phyloP scores from a whole-genome alignment of 441 rosid species.

The Adansonia gregorii region DNA sequence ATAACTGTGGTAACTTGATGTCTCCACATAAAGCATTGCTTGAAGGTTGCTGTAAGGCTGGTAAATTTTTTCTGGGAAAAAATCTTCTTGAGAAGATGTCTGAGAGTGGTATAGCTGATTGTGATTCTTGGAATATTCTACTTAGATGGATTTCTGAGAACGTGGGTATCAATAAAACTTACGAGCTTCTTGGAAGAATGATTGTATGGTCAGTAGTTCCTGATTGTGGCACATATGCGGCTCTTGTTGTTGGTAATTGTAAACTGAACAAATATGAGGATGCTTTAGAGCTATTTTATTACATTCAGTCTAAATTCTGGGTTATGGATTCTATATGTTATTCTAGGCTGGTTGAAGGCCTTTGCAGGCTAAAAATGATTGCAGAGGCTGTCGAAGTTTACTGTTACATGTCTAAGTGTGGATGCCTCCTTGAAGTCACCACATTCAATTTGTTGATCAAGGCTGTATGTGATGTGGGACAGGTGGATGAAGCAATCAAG shows the following conservation, averaged over 20 bases:
- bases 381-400: constrained; percentile 47
- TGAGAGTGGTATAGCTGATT: constrained; percentile 41
- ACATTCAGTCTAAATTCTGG: constrained; percentile 35
- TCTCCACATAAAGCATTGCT: constrained; percentile 56
- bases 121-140: constrained; percentile 56
- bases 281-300: constrained; percentile 44
- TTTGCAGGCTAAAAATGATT: constrained; percentile 41
- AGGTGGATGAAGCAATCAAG: constrained; percentile 48
- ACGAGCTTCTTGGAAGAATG: constrained; percentile 56
- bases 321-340: constrained; percentile 48
- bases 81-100: constrained; percentile 44
- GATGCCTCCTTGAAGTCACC: constrained; percentile 38
- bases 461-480: constrained; percentile 37
- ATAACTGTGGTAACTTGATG: constrained; percentile 35
- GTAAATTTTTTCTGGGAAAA: constrained; percentile 42
- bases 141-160: constrained; percentile 57
- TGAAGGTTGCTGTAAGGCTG: constrained; percentile 48
- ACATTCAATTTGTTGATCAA: constrained; percentile 42
- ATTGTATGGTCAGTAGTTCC: constrained; percentile 41
- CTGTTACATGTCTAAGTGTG: constrained; percentile 45
- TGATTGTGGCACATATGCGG: constrained; percentile 45
- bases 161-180: constrained; percentile 36
- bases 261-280: constrained; percentile 37
- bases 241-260: constrained; percentile 52
- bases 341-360: constrained; percentile 49